phyloP scores from a whole-genome alignment of 179 eudicot species.

The Drosera spatulata region DNA sequence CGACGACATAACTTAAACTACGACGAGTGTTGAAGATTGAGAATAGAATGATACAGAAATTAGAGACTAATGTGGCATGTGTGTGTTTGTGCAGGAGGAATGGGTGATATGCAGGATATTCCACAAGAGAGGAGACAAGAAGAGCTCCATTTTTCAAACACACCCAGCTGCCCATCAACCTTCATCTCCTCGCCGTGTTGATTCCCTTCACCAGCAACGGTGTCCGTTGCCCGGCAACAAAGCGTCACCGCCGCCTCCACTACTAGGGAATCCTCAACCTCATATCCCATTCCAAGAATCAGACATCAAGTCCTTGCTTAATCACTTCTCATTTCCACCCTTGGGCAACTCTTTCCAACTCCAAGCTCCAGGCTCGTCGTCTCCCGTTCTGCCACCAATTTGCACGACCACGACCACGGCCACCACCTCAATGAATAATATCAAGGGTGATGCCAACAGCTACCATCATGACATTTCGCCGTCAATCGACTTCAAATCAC shows the following conservation, averaged over 20 bases:
- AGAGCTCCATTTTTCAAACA: conserved; percentile 13
- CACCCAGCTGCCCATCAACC: conserved; percentile 12
- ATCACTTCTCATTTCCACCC: conserved; percentile 4
- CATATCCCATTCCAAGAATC: conserved; percentile 6
- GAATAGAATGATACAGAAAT: too few species aligned
- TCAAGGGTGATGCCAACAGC: not conserved
- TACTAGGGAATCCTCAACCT: conserved; percentile 9
- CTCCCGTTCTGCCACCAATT: not conserved
- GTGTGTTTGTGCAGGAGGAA: conserved; percentile 50
- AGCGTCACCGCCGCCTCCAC: conserved; percentile 7
- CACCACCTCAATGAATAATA: conserved; percentile 4
- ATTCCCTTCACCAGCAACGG: conserved; percentile 7
- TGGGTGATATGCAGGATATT: conserved; percentile 86
- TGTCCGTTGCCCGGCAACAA: not conserved
- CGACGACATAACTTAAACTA: too few species aligned
- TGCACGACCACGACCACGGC: not conserved
- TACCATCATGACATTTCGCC: conserved; percentile 1
- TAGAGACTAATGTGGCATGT: too few species aligned
- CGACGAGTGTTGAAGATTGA: too few species aligned
- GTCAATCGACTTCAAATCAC: conserved; percentile 11
- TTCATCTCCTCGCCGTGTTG: conserved; percentile 3
- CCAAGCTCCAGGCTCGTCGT: conserved; percentile 10
- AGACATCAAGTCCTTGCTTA: conserved; percentile 14
- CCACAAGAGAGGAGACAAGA: conserved; percentile 49
- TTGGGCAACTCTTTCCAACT: conserved; percentile 3